phyloP scores from a whole-genome alignment of 495 filamentous ascomycete species.

The Talaromyces liani region DNA sequence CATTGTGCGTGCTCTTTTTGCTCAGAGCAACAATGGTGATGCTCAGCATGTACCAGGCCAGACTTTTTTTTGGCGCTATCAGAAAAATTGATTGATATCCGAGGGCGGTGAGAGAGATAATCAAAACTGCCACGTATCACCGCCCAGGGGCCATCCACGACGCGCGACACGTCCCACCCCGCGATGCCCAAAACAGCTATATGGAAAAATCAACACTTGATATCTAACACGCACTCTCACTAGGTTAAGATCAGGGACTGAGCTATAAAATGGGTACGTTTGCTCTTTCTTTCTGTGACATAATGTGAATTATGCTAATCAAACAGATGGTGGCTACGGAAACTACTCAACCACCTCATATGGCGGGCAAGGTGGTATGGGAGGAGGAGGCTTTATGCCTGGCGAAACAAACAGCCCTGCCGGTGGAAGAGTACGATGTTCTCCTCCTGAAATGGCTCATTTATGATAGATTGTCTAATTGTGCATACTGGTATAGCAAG shows the following conservation, averaged over 20 bases:
- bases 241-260: neutral
- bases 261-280: constrained; percentile 26
- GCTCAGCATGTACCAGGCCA: neutral
- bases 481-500: constrained; percentile 21
- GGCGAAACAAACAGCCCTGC: constrained; percentile 42
- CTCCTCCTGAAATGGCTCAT: neutral
- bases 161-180: constrained; percentile 27
- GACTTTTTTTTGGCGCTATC: constrained; percentile 17
- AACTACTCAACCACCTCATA: constrained; percentile 51
- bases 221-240: neutral
- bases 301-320: neutral
- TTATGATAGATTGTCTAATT: neutral
- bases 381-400: constrained; percentile 61
- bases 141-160: constrained; percentile 34
- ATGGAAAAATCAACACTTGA: constrained; percentile 1
- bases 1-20: constrained; percentile 27
- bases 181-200: constrained; percentile 22
- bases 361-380: constrained; percentile 49
- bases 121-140: constrained; percentile 10
- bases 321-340: constrained; percentile 7
- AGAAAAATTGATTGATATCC: constrained; percentile 16
- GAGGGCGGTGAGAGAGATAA: constrained; percentile 33
- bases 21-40: neutral
- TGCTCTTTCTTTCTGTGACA: neutral
- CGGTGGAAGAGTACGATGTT: constrained; percentile 28